phyloP scores from a whole-genome alignment of 179 eudicot species.

The Drosera spatulata region DNA sequence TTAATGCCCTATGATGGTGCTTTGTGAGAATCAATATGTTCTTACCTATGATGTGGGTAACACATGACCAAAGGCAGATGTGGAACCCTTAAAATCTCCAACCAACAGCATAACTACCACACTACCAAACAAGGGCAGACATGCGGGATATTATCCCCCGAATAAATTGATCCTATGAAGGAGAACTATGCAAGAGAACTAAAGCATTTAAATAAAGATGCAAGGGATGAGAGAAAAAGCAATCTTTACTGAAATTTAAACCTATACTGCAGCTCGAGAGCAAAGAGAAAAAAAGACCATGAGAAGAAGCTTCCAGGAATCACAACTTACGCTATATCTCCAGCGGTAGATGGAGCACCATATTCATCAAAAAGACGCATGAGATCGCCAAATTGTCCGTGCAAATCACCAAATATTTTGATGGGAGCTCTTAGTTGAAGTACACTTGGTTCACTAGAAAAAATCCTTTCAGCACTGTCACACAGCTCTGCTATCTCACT shows the following conservation, averaged over 20 bases:
- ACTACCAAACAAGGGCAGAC: too few relatives aligned
- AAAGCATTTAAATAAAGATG: too few relatives aligned
- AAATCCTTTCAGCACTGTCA: slow-evolving; percentile 90
- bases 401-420: slow-evolving; percentile 98
- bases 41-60: background rate
- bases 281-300: too few relatives aligned
- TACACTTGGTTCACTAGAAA: slow-evolving; percentile 93
- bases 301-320: background rate
- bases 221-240: background rate
- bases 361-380: slow-evolving; percentile 99
- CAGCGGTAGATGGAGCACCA: slow-evolving; percentile 98
- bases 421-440: slow-evolving; percentile 96
- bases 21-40: background rate
- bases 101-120: too few relatives aligned
- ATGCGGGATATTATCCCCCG: too few relatives aligned
- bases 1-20: background rate
- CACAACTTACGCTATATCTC: slow-evolving; percentile 86
- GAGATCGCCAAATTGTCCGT: slow-evolving; percentile 99
- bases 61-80: background rate
- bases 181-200: too few relatives aligned
- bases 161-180: too few relatives aligned
- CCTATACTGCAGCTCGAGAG: background rate
- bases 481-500: slow-evolving; percentile 98
- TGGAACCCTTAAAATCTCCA: background rate
- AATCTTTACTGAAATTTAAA: background rate